Evolutionary conservation across 2,329 filamentous ascomycete genomes (phyloP), one percentile per base, ranked within the genome.

Genomic region (Talaromyces sp.): DNA sequence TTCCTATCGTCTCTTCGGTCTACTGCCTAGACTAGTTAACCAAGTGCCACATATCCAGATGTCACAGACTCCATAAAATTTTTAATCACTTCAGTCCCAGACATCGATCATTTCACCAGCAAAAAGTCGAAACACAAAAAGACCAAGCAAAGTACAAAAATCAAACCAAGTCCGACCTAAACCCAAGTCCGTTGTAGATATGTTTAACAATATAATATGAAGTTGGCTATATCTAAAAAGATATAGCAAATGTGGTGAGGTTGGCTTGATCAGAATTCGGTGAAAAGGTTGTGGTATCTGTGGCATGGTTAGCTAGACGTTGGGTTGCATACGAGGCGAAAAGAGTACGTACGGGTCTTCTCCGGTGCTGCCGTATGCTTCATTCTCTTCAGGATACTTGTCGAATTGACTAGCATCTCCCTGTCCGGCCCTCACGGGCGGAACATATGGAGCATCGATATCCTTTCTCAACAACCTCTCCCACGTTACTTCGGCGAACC

Each of bases 401-500:
- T 99, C 95, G 75, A 99, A 99, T 78, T 97, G 91, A 79, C 93
- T 97, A 60, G 95, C 92, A 81, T 99, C 95, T 66, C 95, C 95
- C 35, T 92, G 90, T 48, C 95, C 95, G 48, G 92, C 93, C 76
- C 95, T 91, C 67, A 99, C 94, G 0, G 95, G 95, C 16, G 95
- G 95, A 63, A 97, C 95, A 76, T 99, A 99, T 5, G 95, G 95
- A 43, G 95, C 95, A 79, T 99, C 95, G 67, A 99, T 99, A 73
- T 99, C 95, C 80, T 97, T 98, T 77, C 93, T 90, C 43, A 91
- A 89, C 71, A 99, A 82, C 68, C 95, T 85, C 74, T 99, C 95
- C 95, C 95, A 99, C 2, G 95, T 98, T 60, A 99, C 95, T 80
- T 99, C 95, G 8, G 91, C 86, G 75, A 99, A 99, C 95, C 95